phyloP scores from a whole-genome alignment of 2,329 filamentous ascomycete genomes.

The Ceratocystis alfenasii region DNA sequence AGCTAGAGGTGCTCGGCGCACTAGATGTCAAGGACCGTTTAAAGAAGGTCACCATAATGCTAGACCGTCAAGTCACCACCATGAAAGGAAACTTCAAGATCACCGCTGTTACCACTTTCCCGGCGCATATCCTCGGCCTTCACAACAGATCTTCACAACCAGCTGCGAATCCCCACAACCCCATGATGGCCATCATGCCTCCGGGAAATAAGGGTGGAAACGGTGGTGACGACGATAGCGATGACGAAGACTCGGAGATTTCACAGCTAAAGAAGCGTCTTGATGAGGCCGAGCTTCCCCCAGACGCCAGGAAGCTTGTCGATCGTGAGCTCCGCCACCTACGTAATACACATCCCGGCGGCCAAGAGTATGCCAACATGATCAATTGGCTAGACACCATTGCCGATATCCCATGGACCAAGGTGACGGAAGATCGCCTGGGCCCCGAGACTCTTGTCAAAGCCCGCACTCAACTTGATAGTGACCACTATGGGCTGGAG shows the following conservation, averaged over 20 bases:
- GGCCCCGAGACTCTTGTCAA: slow-evolving; percentile 64
- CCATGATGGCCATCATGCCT: slow-evolving; percentile 30
- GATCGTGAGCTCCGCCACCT: slow-evolving; percentile 78
- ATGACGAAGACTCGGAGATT: slow-evolving; percentile 77
- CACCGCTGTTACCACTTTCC: slow-evolving; percentile 59
- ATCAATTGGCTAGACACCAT: slow-evolving; percentile 89
- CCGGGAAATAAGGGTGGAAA: slow-evolving; percentile 24
- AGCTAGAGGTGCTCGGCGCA: slow-evolving; percentile 72
- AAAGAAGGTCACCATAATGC: slow-evolving; percentile 67
- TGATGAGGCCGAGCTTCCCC: slow-evolving; percentile 64
- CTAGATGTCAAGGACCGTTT: slow-evolving; percentile 67
- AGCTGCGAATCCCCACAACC: slow-evolving; percentile 27
- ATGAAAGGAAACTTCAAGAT: slow-evolving; percentile 84
- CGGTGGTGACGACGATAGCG: slow-evolving; percentile 50
- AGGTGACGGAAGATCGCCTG: slow-evolving; percentile 72
- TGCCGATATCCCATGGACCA: slow-evolving; percentile 85
- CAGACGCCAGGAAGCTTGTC: slow-evolving; percentile 81
- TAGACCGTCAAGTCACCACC: slow-evolving; percentile 67
- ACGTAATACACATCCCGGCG: slow-evolving; percentile 89
- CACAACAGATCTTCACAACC: slow-evolving; percentile 26
- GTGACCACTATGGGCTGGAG: slow-evolving; percentile 91
- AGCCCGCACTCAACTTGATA: slow-evolving; percentile 81
- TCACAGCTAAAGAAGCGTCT: slow-evolving; percentile 85
- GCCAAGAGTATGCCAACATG: slow-evolving; percentile 90
- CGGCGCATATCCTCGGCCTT: slow-evolving; percentile 42